Conservation (phyloP, 1,284 basidiomycete species). For the Moesziomyces antarcticus region DNA sequence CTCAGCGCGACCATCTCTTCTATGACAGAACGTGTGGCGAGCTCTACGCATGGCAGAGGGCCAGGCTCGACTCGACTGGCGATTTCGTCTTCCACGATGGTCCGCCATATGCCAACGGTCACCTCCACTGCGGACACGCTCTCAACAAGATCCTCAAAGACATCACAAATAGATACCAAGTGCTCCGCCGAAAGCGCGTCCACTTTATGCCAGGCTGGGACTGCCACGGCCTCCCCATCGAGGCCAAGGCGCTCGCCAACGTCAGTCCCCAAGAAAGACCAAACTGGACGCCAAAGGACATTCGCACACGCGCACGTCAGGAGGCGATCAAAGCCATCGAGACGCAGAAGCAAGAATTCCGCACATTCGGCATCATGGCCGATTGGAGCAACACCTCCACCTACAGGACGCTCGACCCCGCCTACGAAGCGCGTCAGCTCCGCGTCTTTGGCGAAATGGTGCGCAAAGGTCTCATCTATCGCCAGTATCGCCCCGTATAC, state of each 20-base stretch:
- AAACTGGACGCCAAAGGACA: constrained; percentile 66
- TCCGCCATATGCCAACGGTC: constrained; percentile 96
- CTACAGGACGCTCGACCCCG: constrained; percentile 77
- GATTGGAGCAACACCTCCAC: constrained; percentile 83
- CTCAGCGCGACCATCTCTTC: constrained; percentile 75
- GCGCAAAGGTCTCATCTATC: constrained; percentile 79
- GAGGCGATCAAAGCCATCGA: constrained; percentile 82
- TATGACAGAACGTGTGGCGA: constrained; percentile 77
- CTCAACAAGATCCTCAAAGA: constrained; percentile 98
- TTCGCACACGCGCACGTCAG: constrained; percentile 78
- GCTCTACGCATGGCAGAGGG: constrained; percentile 83
- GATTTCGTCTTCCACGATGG: constrained; percentile 91
- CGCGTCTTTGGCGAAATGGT: constrained; percentile 90
- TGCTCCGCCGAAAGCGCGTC: constrained; percentile 81
- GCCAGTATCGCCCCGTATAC: constrained; percentile 88
- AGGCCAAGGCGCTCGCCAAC: constrained; percentile 59
- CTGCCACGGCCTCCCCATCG: constrained; percentile 94
- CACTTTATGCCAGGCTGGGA: constrained; percentile 98
- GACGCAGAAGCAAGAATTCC: constrained; percentile 83
- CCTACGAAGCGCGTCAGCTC: constrained; percentile 89
- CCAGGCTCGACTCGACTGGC: constrained; percentile 6
- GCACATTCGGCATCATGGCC: constrained; percentile 88
- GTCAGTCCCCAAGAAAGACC: constrained; percentile 72
- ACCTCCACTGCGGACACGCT: constrained; percentile 94
- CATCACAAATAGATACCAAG: constrained; percentile 89